phyloP scores from a whole-genome alignment of 1,284 basidiomycete genomes.

The Singerocomus inundabilis region DNA sequence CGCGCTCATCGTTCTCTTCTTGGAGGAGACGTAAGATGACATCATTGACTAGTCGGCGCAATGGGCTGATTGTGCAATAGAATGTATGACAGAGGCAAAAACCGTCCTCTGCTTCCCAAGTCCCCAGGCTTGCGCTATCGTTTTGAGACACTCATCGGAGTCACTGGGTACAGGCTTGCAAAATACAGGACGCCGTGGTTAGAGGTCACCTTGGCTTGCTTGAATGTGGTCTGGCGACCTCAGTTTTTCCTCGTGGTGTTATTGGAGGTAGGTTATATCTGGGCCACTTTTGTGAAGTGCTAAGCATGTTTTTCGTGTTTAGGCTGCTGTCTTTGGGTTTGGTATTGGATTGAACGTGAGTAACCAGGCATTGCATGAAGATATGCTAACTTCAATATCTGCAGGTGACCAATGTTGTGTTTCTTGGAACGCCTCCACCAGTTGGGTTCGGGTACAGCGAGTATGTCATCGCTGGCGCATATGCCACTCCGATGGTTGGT shows the following conservation, averaged over 20 bases:
- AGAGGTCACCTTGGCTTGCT: slow-evolving; percentile 44
- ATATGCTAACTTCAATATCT: neutral
- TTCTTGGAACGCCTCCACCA: slow-evolving; percentile 57
- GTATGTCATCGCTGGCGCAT: slow-evolving; percentile 53
- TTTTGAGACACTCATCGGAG: slow-evolving; percentile 61
- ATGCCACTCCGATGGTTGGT: slow-evolving; percentile 63
- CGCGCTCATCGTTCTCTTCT: slow-evolving; percentile 52
- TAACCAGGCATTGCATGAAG: neutral
- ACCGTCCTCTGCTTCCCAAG: slow-evolving; percentile 45
- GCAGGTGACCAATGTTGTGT: slow-evolving; percentile 69
- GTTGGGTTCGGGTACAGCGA: slow-evolving; percentile 57
- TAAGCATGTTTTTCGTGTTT: neutral
- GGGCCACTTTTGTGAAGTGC: neutral
- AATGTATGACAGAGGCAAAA: slow-evolving; percentile 65
- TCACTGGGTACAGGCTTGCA: slow-evolving; percentile 62
- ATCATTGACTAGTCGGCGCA: neutral
- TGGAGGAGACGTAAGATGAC: slow-evolving; percentile 60
- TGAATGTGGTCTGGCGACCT: slow-evolving; percentile 63
- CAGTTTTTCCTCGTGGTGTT: slow-evolving; percentile 55
- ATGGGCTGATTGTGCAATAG: slow-evolving; percentile 34
- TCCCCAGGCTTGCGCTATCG: slow-evolving; percentile 51
- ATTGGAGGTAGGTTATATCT: slow-evolving; percentile 48
- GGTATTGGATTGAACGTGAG: slow-evolving; percentile 70
- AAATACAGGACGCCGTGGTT: slow-evolving; percentile 59
- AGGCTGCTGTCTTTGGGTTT: slow-evolving; percentile 67